These are phyloP conservation scores for Escallonia herrerae DNA, from an alignment of 129 eudicot genomes.

Conservation along the genomic window DNA sequence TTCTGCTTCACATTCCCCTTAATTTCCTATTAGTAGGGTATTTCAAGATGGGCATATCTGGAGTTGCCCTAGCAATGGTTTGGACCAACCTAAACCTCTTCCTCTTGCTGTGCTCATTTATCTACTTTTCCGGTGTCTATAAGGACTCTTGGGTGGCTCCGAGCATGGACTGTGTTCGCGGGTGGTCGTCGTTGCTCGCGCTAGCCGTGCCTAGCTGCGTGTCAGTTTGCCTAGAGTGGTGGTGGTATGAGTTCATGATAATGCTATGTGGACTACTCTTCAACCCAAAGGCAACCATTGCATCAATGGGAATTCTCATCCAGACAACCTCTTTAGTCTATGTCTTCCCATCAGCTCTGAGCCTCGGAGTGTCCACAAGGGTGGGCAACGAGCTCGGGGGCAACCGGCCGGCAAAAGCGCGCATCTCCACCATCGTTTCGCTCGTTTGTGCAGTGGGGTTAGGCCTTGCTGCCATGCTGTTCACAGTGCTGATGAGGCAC, in stretches of 20 bases:
- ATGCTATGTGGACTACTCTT: conserved; percentile 64
- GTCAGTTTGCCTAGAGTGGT: conserved; percentile 89
- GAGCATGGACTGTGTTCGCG: conserved; percentile 57
- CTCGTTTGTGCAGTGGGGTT: conserved; percentile 42
- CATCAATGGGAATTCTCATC: conserved; percentile 87
- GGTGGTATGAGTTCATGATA: conserved; percentile 98
- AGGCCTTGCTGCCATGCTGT: conserved; percentile 58
- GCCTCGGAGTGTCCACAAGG: conserved; percentile 85
- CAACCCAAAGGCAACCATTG: conserved; percentile 71
- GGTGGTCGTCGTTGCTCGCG: conserved; percentile 61
- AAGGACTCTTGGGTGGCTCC: conserved; percentile 79
- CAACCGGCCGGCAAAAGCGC: conserved; percentile 57
- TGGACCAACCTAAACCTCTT: conserved; percentile 64
- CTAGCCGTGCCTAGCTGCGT: conserved; percentile 69
- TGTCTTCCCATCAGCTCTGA: conserved; percentile 74
- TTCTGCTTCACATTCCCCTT: conserved; percentile 58
- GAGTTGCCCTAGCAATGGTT: conserved; percentile 79
- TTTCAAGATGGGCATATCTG: conserved; percentile 61
- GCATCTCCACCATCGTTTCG: conserved; percentile 59
- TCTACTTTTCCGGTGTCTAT: conserved; percentile 62
- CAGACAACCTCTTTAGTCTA: conserved; percentile 86
- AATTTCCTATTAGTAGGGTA: conserved; percentile 59
- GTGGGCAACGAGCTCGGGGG: conserved; percentile 90
- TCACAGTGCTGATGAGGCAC: conserved; percentile 57
- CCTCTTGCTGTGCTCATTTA: conserved; percentile 32